Conservation (phyloP, 208 protist genomes). For the Trypanosoma congolense region DNA sequence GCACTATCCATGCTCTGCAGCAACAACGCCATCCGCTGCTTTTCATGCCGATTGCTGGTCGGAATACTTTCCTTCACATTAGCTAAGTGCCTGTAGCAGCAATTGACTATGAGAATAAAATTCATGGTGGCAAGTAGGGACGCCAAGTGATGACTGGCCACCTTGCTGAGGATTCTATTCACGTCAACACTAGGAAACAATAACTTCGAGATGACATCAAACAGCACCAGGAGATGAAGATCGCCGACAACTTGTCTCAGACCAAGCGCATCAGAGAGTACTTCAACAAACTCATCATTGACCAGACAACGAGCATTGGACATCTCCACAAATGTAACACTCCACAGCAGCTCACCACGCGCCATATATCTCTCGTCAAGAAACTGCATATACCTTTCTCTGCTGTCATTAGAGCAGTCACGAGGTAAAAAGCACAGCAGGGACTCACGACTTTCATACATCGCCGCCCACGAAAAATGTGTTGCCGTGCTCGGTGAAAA, state of each 20-base stretch:
- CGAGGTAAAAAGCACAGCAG: conserved; percentile 10
- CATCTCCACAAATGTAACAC: conserved; percentile 8
- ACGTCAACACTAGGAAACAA: conserved; percentile 32
- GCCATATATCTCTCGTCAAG: not conserved
- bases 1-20: conserved; percentile 27
- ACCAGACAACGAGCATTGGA: not conserved
- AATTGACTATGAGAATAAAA: conserved; percentile 21
- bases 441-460: conserved; percentile 8
- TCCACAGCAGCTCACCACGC: conserved; percentile 15
- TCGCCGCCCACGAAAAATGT: conserved; percentile 12
- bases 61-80: conserved; percentile 23
- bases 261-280: conserved; percentile 33
- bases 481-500: not conserved
- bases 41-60: conserved; percentile 27
- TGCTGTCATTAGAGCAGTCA: not conserved
- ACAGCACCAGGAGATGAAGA: conserved; percentile 37
- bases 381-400: not conserved
- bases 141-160: conserved; percentile 36
- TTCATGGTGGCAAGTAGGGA: conserved; percentile 32
- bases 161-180: conserved; percentile 24
- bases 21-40: conserved; percentile 31
- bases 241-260: conserved; percentile 29
- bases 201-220: conserved; percentile 57
- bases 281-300: conserved; percentile 1
- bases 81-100: conserved; percentile 28